Conservation (phyloP, 805 yeast species). For the Vanderwaltozyma yarrowii region DNA sequence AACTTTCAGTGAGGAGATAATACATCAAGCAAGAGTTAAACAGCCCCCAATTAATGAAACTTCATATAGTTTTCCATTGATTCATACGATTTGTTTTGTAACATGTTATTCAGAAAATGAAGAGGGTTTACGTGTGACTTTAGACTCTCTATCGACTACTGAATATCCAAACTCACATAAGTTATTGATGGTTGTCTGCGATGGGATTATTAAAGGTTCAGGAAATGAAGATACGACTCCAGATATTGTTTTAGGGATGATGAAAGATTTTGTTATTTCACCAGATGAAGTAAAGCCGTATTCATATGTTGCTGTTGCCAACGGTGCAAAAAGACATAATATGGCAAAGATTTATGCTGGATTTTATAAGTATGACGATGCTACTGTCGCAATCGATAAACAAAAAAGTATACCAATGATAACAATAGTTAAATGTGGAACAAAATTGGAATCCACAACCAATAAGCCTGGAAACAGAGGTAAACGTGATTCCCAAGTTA, state of each 20-base stretch:
- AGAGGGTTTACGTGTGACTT: slow-evolving; percentile 72
- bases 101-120: slow-evolving; percentile 94
- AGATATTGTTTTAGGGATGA: slow-evolving; percentile 77
- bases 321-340: slow-evolving; percentile 88
- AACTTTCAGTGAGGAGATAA: slow-evolving; percentile 29
- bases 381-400: slow-evolving; percentile 62
- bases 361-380: slow-evolving; percentile 73
- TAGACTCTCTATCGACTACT: slow-evolving; percentile 87
- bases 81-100: slow-evolving; percentile 64
- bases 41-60: slow-evolving; percentile 86
- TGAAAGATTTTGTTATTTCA: slow-evolving; percentile 65
- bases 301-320: slow-evolving; percentile 92
- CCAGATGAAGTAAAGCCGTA: slow-evolving; percentile 65
- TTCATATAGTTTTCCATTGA: slow-evolving; percentile 75
- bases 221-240: slow-evolving; percentile 86
- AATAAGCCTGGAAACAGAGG: slow-evolving; percentile 90
- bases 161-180: slow-evolving; percentile 94
- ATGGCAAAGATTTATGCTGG: slow-evolving; percentile 97
- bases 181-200: slow-evolving; percentile 75
- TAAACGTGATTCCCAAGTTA: slow-evolving; percentile 87
- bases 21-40: slow-evolving; percentile 71
- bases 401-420: slow-evolving; percentile 81
- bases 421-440: slow-evolving; percentile 77
- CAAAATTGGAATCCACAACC: slow-evolving; percentile 60
- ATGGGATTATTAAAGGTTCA: slow-evolving; percentile 89